Evolutionary conservation across 345 rosid species (phyloP), one percentile per base, ranked within the genome.

Genomic region (Cardamine resedifolia): DNA sequence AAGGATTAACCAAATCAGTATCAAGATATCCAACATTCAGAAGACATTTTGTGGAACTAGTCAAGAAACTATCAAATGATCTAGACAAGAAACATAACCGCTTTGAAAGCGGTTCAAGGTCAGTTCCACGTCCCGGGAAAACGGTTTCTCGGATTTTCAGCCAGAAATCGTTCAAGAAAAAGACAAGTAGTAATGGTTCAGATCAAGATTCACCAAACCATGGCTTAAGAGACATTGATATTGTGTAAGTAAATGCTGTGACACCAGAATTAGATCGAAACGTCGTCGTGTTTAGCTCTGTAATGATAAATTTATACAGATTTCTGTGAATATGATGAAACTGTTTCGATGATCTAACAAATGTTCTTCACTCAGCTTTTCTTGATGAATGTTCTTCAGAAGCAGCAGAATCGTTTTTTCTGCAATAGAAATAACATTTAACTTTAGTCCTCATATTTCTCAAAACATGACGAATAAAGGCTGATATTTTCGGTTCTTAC

Each of bases 21-120:
- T 94, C 95, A 28, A 89, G 98, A 74, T 88, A 80, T 82, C 98
- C 96, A 30, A 94, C 97, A 43, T 89, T 75, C 41, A 79, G 87
- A 66, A 87, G 96, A 6, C 85, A 85, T 57, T 91, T 86, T 30
- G 83, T 80, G 45, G 48, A 63, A 36, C 85, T 94, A 3, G 84
- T 87, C 27, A 76, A 82, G 72, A 77, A 20, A 24, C 67, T 94
- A 30, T 84, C 83, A 4, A 90, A 88, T 69, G 83, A 88, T 70
- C 86, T 91, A 47, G 84, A 85, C 43, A 81, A 67, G 75, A 87
- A 81, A 80, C 79, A 85, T 14, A 69, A 75, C 57, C 78, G 77
- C 2, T 77, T 55, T 66, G 78, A 63, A 21, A 64, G 64, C 5
- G 66, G 79, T 21, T 62, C 79, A 8, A 76, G 68, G 44, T 36